Evolutionary conservation across 805 yeast species (phyloP).

Genomic region (Wickerhamomyces pijperi): DNA sequence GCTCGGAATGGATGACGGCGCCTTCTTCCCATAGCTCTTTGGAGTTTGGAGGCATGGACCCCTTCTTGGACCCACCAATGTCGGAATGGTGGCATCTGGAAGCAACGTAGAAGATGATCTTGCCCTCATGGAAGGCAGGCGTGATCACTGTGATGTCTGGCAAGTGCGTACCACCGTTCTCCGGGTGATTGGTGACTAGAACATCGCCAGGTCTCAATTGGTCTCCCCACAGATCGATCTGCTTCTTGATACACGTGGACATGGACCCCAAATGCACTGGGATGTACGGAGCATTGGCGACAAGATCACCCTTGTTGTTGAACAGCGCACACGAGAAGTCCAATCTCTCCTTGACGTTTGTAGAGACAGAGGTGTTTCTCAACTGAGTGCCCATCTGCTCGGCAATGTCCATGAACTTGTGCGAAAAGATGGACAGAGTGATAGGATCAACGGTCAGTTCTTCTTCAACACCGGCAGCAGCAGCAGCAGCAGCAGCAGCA

Average conservation of each 20-base stretch:
- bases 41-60: conserved; percentile 91
- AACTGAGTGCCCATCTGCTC: conserved; percentile 81
- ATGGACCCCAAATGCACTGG: conserved; percentile 84
- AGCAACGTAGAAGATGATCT: conserved; percentile 77
- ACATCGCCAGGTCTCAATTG: conserved; percentile 65
- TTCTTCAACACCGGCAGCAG: background rate
- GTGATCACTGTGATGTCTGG: conserved; percentile 91
- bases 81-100: conserved; percentile 96
- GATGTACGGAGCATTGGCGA: conserved; percentile 82
- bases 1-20: conserved; percentile 72
- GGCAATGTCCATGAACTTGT: conserved; percentile 83
- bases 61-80: conserved; percentile 86
- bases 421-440: conserved; percentile 65
- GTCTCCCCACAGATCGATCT: conserved; percentile 53
- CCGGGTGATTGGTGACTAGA: conserved; percentile 69
- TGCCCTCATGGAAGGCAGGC: conserved; percentile 61
- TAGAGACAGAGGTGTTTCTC: conserved; percentile 70
- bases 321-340: conserved; percentile 82
- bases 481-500: conserved; percentile 19
- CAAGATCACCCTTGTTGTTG: conserved; percentile 64
- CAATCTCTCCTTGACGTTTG: conserved; percentile 73
- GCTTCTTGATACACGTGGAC: conserved; percentile 68
- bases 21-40: conserved; percentile 83
- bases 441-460: conserved; percentile 46
- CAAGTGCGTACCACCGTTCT: conserved; percentile 76